phyloP scores from a whole-genome alignment of 495 filamentous ascomycete genomes.

The Ascodesmis nigricans region DNA sequence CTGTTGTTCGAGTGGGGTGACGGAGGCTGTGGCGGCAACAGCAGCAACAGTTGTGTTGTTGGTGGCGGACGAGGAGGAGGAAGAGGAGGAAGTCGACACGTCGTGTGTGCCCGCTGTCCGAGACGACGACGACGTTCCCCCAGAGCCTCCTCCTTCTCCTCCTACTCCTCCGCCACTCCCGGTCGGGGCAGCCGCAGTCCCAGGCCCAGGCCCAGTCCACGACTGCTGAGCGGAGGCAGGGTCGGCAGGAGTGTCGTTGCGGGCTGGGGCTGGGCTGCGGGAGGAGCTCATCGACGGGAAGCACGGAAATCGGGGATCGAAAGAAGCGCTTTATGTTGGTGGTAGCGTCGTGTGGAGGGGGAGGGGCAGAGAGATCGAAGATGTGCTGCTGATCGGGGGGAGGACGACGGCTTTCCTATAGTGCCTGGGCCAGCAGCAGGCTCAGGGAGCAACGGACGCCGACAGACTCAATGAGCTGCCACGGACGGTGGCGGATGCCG shows the following conservation, averaged over 20 bases:
- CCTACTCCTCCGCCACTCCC: too few species aligned
- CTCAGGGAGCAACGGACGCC: too few species aligned
- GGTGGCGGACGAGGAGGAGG: neutral
- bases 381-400: too few species aligned
- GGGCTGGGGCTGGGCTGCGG: too few species aligned
- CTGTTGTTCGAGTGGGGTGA: neutral
- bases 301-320: constrained; percentile 5
- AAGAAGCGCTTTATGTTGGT: constrained; percentile 2
- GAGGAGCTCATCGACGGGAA: constrained; percentile 5
- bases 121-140: neutral
- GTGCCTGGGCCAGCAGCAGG: too few species aligned
- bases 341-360: too few species aligned
- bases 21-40: neutral
- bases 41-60: neutral
- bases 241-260: constrained; percentile 1
- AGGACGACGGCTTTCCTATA: too few species aligned
- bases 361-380: too few species aligned
- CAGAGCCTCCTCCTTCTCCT: neutral
- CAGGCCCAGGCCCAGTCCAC: neutral
- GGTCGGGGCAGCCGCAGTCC: neutral
- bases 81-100: too few species aligned
- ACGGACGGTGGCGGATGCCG: too few species aligned
- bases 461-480: too few species aligned
- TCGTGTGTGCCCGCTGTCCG: neutral
- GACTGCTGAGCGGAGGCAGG: constrained; percentile 1